Conservation (phyloP, 108 stramenopile species). For the Epithemia pelagica region DNA sequence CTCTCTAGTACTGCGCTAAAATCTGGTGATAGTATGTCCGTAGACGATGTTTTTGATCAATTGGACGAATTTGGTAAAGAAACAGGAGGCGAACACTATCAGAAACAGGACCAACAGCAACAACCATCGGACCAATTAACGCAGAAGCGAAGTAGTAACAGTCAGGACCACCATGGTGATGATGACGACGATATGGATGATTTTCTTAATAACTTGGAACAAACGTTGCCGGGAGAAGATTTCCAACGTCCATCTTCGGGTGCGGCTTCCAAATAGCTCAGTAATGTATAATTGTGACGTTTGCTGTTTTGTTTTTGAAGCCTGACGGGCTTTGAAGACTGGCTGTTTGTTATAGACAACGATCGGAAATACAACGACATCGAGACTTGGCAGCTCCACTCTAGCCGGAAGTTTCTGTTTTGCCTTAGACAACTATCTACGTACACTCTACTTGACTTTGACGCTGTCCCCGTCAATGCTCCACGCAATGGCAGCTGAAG, state of each 20-base stretch:
- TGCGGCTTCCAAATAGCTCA: background rate
- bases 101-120: slow-evolving; percentile 10
- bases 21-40: slow-evolving; percentile 10
- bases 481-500: no score
- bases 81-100: slow-evolving; percentile 70
- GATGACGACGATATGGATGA: slow-evolving; percentile 64
- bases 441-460: no score
- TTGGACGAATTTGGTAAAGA: slow-evolving; percentile 66
- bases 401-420: no score
- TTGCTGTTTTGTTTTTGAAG: no score
- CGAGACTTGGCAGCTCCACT: no score
- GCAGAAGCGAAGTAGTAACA: slow-evolving; percentile 6
- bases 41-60: slow-evolving; percentile 50
- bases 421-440: no score
- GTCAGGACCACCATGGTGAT: slow-evolving; percentile 19
- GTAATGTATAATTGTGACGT: no score
- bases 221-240: slow-evolving; percentile 72
- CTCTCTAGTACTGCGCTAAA: slow-evolving; percentile 29
- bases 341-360: no score
- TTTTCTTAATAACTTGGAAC: slow-evolving; percentile 84
- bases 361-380: no score
- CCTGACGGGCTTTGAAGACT: no score
- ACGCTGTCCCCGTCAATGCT: no score
- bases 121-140: slow-evolving; percentile 2
- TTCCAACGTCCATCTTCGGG: slow-evolving; percentile 29